Evolutionary conservation across 2,329 filamentous ascomycete species (phyloP).

Genomic region (Monosporascus sp.): DNA sequence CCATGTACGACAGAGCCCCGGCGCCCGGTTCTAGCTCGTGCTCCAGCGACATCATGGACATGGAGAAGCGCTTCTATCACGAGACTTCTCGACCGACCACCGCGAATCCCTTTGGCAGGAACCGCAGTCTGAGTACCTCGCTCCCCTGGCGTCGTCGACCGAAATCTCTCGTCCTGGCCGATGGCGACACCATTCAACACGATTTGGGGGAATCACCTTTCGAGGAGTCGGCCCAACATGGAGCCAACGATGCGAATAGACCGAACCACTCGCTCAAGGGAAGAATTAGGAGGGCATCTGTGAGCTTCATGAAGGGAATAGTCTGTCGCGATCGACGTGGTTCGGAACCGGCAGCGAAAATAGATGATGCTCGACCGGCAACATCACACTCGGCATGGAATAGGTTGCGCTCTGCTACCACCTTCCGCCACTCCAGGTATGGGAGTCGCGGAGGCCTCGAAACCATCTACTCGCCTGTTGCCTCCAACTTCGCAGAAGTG

Average conservation of each 20-base stretch:
- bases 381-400: constrained; percentile 49
- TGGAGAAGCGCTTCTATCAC: constrained; percentile 19
- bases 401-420: constrained; percentile 46
- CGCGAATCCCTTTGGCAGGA: constrained; percentile 32
- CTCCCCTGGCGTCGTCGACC: constrained; percentile 43
- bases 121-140: constrained; percentile 45
- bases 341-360: constrained; percentile 19
- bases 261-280: constrained; percentile 36
- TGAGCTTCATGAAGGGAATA: constrained; percentile 48
- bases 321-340: constrained; percentile 39
- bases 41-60: constrained; percentile 21
- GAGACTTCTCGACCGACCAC: constrained; percentile 19
- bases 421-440: constrained; percentile 44
- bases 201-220: constrained; percentile 19
- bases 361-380: constrained; percentile 30
- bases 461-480: constrained; percentile 33
- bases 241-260: constrained; percentile 7
- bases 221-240: constrained; percentile 15
- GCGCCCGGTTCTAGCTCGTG: constrained; percentile 23
- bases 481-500: constrained; percentile 24
- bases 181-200: constrained; percentile 23
- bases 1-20: constrained; percentile 14
- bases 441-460: constrained; percentile 34
- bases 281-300: constrained; percentile 51
- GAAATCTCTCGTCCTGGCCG: constrained; percentile 31